Base-by-base conservation (phyloP, 2,329 filamentous ascomycete genomes). In the Colletotrichum falcatum region DNA sequence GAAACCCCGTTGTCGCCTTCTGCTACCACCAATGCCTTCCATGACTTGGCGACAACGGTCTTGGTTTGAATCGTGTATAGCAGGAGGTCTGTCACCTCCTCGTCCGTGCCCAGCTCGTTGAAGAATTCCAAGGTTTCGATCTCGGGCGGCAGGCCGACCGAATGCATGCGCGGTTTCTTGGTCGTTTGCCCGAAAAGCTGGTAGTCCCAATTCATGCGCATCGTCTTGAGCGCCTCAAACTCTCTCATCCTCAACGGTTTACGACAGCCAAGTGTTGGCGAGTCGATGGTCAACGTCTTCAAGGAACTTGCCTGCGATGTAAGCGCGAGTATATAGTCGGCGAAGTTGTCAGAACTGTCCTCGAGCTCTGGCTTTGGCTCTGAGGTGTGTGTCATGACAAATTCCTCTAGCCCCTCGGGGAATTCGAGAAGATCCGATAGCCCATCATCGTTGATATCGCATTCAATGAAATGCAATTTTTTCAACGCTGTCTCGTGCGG, bases 381-480 rank as follows among this genome's bases (percentile, higher is more conserved):
- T 20, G 79, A 76, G 11, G 78, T 73, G 61, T 86, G 84, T 0
- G 82, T 85, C 78, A 86, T 83, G 71, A 84, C 81, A 61, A 86
- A 85, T 66, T 85, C 83, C 30, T 81, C 77, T 23, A 86, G 75
- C 0, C 76, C 82, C 73, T 82, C 80, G 4, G 84, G 84, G 37
- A 85, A 83, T 70, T 84, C 80, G 51, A 81, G 74, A 12, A 81
- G 73, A 42, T 81, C 79, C 1, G 78, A 79, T 2, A 81, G 75
- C 1, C 79, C 78, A 61, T 81, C 80, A 67, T 81, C 84, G 73
- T 83, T 85, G 68, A 86, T 84, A 73, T 86, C 84, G 77, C 84
- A 86, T 74, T 86, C 83, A 66, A 86, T 79, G 33, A 86, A 78
- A 65, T 83, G 81, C 55, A 86, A 77, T 28, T 77, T 80, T 72